Percentiles rank a stretch among this genome's conserved stretches.
phyloP scores from a whole-genome alignment of 345 rosid genomes.

The Bretschneidera sinensis region DNA sequence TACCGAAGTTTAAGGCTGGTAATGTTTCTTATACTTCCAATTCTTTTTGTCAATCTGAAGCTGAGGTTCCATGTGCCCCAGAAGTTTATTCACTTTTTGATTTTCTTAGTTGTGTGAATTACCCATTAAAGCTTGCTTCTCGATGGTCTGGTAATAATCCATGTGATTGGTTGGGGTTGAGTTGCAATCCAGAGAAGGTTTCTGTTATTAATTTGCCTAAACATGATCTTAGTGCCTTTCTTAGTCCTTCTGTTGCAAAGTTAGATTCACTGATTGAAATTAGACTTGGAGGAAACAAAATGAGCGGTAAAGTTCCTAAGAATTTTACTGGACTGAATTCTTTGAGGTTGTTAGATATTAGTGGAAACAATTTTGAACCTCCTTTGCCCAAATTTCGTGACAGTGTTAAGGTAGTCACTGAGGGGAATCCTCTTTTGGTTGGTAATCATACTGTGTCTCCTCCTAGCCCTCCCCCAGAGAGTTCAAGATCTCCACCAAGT shows the following conservation, averaged over 20 bases:
- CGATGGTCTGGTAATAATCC: conserved; percentile 51
- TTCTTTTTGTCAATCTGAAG: conserved; percentile 32
- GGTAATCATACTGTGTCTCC: conserved; percentile 17
- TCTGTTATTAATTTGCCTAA: conserved; percentile 40
- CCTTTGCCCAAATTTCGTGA: conserved; percentile 39
- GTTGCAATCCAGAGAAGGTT: conserved; percentile 28
- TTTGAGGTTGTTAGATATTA: conserved; percentile 38
- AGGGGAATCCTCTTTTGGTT: conserved; percentile 39
- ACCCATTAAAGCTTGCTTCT: conserved; percentile 34
- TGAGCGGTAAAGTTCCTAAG: conserved; percentile 35
- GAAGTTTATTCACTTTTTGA: conserved; percentile 34
- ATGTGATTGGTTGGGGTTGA: conserved; percentile 24
- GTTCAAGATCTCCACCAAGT: conserved; percentile 3
- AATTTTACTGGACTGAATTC: conserved; percentile 34
- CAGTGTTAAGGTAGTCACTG: conserved; percentile 31
- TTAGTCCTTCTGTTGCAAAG: conserved; percentile 34
- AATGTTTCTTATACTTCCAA: conserved; percentile 38
- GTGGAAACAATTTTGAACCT: conserved; percentile 37
- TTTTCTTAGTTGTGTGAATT: conserved; percentile 31
- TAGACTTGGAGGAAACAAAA: conserved; percentile 31
- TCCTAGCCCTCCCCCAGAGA: conserved; percentile 17
- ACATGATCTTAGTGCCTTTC: conserved; percentile 35
- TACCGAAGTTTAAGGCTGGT: conserved; percentile 39
- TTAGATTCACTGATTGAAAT: conserved; percentile 40
- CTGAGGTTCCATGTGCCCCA: conserved; percentile 43